Base-by-base conservation (phyloP, 345 rosid species). In the Gossypium raimondii region DNA sequence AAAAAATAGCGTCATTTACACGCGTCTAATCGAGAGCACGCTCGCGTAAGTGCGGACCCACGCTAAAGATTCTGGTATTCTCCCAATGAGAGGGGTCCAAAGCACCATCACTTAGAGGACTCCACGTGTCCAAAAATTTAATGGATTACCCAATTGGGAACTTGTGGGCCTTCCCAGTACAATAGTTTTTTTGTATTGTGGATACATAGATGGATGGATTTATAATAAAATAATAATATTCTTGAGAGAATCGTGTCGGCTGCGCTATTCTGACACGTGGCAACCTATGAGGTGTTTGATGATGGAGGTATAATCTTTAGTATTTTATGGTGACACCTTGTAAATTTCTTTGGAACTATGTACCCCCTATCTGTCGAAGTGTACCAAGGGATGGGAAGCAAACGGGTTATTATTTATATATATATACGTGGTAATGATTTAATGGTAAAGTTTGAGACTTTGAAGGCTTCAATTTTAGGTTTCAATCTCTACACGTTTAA, bases 131-230 rank as follows among this genome's bases (percentile, higher is more conserved):
- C 7, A 34, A 10, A 12, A 38, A 25, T 67, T 38, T 82, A 73
- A 80, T 51, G 70, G 71, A 25, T 13, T 13, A 43, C 24, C 83
- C 81, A 80, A 57, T 80, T 2, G 52, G 14, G 22, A n/a, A 43
- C 11, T n/a, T 13, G 73, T 70, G 75, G 80, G 80, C 25, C 72
- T 38, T 11, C 8, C 3, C 9, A 41, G 61, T 55, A 43, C 75
- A 52, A 63, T 79, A 69, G 73, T 59, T 59, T 59, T 59, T 24
- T 45, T 45, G 16, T 56, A n/a, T 3, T 56, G 25, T 56, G 25
- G 3, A 56, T 18, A n/a, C n/a, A 50, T 11, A 48, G 6, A 29
- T 0, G 38, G 6, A 29, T 1, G 1, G 6, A 34, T 34, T 34
- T 34, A 12, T 48, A 48, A 48, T 48, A 11, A 48, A 48, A 56